These are phyloP conservation scores for Monilinia aucupariae DNA, from an alignment of 2,329 filamentous ascomycete species.

Conservation along the genomic window DNA sequence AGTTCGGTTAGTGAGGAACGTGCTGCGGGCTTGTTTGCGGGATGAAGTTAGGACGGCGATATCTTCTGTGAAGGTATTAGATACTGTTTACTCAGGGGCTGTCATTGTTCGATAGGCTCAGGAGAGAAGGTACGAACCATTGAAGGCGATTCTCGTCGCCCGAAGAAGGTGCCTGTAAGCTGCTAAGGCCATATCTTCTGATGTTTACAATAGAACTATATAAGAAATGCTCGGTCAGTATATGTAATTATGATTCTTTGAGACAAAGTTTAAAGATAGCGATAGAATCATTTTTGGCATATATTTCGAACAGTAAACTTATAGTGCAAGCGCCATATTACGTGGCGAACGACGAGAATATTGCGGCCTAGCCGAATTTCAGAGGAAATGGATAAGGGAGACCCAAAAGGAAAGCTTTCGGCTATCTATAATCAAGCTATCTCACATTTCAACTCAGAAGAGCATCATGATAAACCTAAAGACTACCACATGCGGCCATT, in stretches of 20 bases:
- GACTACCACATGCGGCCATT: background rate
- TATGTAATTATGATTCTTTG: background rate
- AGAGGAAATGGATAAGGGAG: background rate
- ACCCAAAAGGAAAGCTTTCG: background rate
- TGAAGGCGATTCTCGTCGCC: slow-evolving; percentile 75
- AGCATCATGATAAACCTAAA: background rate
- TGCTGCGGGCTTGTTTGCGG: slow-evolving; percentile 62
- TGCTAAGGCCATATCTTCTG: slow-evolving; percentile 55
- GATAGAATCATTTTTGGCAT: background rate
- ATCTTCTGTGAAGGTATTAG: slow-evolving; percentile 56
- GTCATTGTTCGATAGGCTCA: background rate
- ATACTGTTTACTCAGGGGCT: background rate
- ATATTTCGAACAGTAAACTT: no score
- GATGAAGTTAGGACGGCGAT: slow-evolving; percentile 62
- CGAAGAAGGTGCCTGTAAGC: slow-evolving; percentile 81
- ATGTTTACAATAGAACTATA: background rate
- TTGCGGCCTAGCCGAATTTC: background rate
- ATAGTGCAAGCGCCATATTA: background rate
- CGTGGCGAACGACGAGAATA: background rate
- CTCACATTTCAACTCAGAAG: background rate
- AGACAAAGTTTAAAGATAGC: background rate
- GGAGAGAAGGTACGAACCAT: slow-evolving; percentile 49
- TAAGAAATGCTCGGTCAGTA: background rate
- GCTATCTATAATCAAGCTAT: background rate
- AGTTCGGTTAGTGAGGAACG: slow-evolving; percentile 64